A percentile compares a stretch with the other conserved stretches of the same genome.
phyloP scores from a whole-genome alignment of 1,284 basidiomycete species.

The Pisolithus thermaeus region DNA sequence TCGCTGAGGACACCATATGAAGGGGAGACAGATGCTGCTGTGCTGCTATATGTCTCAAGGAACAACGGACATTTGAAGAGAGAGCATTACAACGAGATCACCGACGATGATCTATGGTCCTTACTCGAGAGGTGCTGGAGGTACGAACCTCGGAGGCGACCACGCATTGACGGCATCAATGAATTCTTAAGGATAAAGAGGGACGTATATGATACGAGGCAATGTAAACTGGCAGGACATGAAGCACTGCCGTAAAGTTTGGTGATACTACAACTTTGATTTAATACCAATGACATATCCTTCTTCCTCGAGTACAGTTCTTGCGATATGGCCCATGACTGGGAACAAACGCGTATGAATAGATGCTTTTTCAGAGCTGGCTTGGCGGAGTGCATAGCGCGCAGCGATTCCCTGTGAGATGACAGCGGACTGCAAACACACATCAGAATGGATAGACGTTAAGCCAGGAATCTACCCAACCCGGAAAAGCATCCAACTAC shows the following conservation, averaged over 20 bases:
- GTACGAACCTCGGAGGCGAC: conserved; percentile 8
- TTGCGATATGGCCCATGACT: conserved; percentile 59
- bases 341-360: conserved; percentile 55
- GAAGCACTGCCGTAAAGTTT: too few relatives aligned
- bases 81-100: conserved; percentile 18
- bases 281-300: conserved; percentile 31
- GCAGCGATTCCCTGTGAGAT: conserved; percentile 95
- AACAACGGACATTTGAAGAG: conserved; percentile 12
- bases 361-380: conserved; percentile 74
- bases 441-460: neutral
- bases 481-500: conserved; percentile 86
- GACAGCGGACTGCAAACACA: conserved; percentile 60
- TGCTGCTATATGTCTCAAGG: conserved; percentile 16
- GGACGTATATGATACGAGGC: conserved; percentile 8
- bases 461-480: conserved; percentile 38
- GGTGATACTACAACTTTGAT: conserved; percentile 32
- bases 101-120: conserved; percentile 13
- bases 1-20: conserved; percentile 19
- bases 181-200: conserved; percentile 15
- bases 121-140: conserved; percentile 19
- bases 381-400: conserved; percentile 78
- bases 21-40: conserved; percentile 9
- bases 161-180: conserved; percentile 9
- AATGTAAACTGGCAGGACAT: too few relatives aligned
- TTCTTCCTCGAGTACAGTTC: conserved; percentile 50